Conservation (phyloP, 257 asterid species). For the Rauvolfia tetraphylla region DNA sequence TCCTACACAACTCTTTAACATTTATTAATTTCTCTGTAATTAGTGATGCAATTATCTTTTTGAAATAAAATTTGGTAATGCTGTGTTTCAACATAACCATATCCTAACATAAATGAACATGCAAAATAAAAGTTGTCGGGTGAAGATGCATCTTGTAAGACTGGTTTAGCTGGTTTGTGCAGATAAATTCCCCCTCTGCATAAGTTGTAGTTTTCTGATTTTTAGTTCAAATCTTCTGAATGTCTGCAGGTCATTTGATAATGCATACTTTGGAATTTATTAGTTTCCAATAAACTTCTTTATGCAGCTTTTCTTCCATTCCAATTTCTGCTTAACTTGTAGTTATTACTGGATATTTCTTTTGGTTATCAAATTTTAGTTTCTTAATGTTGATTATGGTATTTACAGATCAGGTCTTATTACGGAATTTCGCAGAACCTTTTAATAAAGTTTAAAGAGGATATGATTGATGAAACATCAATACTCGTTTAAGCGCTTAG, state of each 20-base stretch:
- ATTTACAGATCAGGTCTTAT: slow-evolving; percentile 74
- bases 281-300: not conserved
- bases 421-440: slow-evolving; percentile 90
- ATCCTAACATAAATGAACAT: not conserved
- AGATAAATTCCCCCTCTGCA: not conserved
- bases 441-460: slow-evolving; percentile 85
- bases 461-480: slow-evolving; percentile 84
- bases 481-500: slow-evolving; percentile 83
- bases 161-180: not conserved
- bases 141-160: not conserved
- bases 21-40: not conserved
- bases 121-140: not conserved
- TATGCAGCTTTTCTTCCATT: not conserved
- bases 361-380: not conserved
- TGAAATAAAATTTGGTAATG: not conserved
- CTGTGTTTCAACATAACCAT: not conserved
- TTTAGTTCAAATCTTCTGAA: not conserved
- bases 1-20: not conserved
- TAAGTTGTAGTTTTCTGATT: not conserved
- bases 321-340: too few species aligned
- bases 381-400: not conserved
- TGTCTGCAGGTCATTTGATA: not conserved
- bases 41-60: not conserved
- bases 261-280: not conserved
- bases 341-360: not conserved